phyloP scores from a whole-genome alignment of 2,329 filamentous ascomycete species.

The Aspergillus unguis region DNA sequence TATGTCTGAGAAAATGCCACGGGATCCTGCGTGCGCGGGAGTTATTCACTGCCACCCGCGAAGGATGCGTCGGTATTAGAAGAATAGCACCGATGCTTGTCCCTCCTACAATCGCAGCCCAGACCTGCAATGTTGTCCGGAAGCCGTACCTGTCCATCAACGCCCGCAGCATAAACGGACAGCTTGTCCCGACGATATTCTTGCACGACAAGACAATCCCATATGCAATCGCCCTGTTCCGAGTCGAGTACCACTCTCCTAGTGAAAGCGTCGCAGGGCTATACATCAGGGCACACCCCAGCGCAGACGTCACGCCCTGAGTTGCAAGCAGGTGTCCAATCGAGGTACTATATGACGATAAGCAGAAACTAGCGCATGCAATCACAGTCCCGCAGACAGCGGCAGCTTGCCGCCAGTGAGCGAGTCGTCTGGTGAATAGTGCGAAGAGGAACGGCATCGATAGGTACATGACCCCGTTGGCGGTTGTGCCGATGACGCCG shows the following conservation, averaged over 20 bases:
- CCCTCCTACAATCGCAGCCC: slow-evolving; percentile 4
- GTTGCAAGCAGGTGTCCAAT: slow-evolving; percentile 1
- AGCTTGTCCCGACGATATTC: slow-evolving; percentile 6
- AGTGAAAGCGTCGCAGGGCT: slow-evolving; percentile 7
- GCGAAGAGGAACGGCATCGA: slow-evolving; percentile 9
- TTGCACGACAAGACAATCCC: slow-evolving; percentile 7
- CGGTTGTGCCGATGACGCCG: slow-evolving; percentile 8
- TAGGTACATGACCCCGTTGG: slow-evolving; percentile 10
- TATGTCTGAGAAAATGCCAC: slow-evolving; percentile 6
- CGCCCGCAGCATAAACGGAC: slow-evolving; percentile 4
- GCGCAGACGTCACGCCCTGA: slow-evolving; percentile 3
- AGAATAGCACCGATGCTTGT: slow-evolving; percentile 5
- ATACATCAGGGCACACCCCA: slow-evolving; percentile 7
- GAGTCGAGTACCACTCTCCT: slow-evolving; percentile 6
- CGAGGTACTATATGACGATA: slow-evolving; percentile 2
- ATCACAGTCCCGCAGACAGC: slow-evolving; percentile 5
- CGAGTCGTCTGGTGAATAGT: slow-evolving; percentile 6
- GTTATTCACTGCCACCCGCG: background rate
- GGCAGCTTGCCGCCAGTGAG: slow-evolving; percentile 2
- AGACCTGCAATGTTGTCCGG: slow-evolving; percentile 2
- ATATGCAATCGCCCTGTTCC: slow-evolving; percentile 5
- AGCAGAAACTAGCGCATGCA: slow-evolving; percentile 5
- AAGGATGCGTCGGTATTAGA: slow-evolving; percentile 2
- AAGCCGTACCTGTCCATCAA: slow-evolving; percentile 6
- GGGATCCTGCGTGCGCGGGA: slow-evolving; percentile 6